Conservation (phyloP, 257 asterid genomes). For the Ocimum tenuiflorum region DNA sequence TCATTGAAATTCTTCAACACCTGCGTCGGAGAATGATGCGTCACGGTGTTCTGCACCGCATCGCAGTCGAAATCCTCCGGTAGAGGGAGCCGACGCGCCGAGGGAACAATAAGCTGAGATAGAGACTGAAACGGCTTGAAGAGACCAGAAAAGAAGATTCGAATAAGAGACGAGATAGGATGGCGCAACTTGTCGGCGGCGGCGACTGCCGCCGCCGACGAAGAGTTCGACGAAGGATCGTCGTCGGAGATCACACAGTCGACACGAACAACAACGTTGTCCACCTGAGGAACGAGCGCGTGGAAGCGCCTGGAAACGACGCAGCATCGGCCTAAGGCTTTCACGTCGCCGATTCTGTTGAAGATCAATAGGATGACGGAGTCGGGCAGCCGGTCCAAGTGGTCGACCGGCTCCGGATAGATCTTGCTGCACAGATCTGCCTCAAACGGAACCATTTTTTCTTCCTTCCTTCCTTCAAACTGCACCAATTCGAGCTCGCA, state of each 20-base stretch:
- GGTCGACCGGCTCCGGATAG: slow-evolving; percentile 58
- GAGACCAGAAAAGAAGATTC: slow-evolving; percentile 49
- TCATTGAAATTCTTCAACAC: slow-evolving; percentile 65
- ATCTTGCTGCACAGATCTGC: slow-evolving; percentile 50
- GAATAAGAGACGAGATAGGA: slow-evolving; percentile 56
- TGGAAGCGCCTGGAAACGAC: slow-evolving; percentile 68
- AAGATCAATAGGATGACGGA: slow-evolving; percentile 62
- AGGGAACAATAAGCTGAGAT: slow-evolving; percentile 50
- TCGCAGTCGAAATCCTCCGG: slow-evolving; percentile 29
- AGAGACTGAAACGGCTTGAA: slow-evolving; percentile 67
- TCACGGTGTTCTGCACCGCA: slow-evolving; percentile 34
- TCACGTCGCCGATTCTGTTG: slow-evolving; percentile 86
- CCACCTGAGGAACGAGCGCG: slow-evolving; percentile 73
- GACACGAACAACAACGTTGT: slow-evolving; percentile 78
- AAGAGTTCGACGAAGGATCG: slow-evolving; percentile 37
- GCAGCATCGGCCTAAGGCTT: slow-evolving; percentile 77
- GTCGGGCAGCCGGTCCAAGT: slow-evolving; percentile 67
- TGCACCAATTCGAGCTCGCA: background rate
- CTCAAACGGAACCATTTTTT: slow-evolving; percentile 30
- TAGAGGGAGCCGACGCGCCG: slow-evolving; percentile 28
- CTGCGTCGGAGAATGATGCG: slow-evolving; percentile 73
- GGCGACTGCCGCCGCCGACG: slow-evolving; percentile 21
- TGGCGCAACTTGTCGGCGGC: slow-evolving; percentile 46
- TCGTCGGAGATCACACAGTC: slow-evolving; percentile 95
- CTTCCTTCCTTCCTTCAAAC: too few species aligned